These are phyloP conservation scores for Diaporthe destruens DNA, from an alignment of 2,329 filamentous ascomycete species.

Conservation along the genomic window DNA sequence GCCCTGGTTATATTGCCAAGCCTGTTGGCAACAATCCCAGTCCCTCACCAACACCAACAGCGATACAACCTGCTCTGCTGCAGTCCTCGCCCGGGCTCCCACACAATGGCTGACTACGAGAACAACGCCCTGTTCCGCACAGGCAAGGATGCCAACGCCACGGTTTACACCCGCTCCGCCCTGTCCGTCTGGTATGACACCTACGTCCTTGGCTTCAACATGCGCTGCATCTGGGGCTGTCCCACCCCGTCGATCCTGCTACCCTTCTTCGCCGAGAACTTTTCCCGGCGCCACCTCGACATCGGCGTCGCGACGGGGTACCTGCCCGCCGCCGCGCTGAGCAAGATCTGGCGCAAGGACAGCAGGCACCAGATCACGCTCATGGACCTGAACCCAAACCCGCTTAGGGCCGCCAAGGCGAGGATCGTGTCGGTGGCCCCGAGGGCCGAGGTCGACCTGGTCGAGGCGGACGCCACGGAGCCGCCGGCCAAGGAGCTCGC, in stretches of 20 bases:
- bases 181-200: constrained; percentile 48
- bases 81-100: not conserved
- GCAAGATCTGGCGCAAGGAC: constrained; percentile 39
- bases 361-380: constrained; percentile 50
- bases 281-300: constrained; percentile 54
- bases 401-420: constrained; percentile 49
- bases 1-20: not conserved
- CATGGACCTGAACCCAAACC: constrained; percentile 52
- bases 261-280: constrained; percentile 52
- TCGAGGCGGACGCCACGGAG: constrained; percentile 54
- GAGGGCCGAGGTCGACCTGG: constrained; percentile 45
- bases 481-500: constrained; percentile 48
- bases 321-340: constrained; percentile 50
- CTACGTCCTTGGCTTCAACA: constrained; percentile 52
- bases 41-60: not conserved
- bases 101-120: constrained; percentile 35
- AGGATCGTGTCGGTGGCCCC: constrained; percentile 45
- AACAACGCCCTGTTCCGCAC: constrained; percentile 34
- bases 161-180: constrained; percentile 40
- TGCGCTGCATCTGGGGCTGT: constrained; percentile 54
- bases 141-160: constrained; percentile 36
- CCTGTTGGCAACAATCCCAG: not conserved
- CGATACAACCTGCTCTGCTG: not conserved
- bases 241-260: constrained; percentile 48
- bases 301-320: constrained; percentile 57